Conservation (phyloP, 1,284 basidiomycete species). For the Moesziomyces sp. region DNA sequence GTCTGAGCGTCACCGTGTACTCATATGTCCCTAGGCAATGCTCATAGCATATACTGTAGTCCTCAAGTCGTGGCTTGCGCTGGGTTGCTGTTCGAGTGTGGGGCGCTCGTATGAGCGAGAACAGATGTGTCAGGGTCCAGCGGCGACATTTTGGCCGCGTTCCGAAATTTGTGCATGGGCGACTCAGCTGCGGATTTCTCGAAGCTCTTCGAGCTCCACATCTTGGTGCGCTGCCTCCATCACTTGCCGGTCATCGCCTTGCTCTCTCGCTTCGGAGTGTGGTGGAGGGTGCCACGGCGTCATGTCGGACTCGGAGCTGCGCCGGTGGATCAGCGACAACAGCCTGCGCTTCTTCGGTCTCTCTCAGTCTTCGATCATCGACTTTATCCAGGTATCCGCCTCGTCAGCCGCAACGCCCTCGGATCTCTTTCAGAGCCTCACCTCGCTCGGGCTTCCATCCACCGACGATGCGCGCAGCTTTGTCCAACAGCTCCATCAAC, state of each 20-base stretch:
- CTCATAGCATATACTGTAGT: no score
- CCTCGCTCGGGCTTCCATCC: slow-evolving; percentile 81
- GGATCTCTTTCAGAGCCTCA: slow-evolving; percentile 79
- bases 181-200: neutral
- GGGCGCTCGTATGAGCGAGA: neutral
- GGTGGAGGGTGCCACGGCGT: neutral
- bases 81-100: no score
- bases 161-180: neutral
- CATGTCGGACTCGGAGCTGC: slow-evolving; percentile 41
- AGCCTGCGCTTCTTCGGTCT: slow-evolving; percentile 60
- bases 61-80: no score
- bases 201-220: neutral
- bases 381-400: slow-evolving; percentile 70
- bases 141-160: neutral
- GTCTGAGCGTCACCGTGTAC: slow-evolving; percentile 4
- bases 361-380: slow-evolving; percentile 58
- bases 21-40: no score
- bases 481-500: slow-evolving; percentile 79
- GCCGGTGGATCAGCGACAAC: slow-evolving; percentile 63
- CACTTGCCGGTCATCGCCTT: neutral
- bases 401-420: slow-evolving; percentile 83
- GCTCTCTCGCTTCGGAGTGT: neutral
- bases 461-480: slow-evolving; percentile 82
- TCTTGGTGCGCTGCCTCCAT: neutral
- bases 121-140: neutral